Conservation (phyloP, 345 rosid genomes). For the Carallia pectinifolia region DNA sequence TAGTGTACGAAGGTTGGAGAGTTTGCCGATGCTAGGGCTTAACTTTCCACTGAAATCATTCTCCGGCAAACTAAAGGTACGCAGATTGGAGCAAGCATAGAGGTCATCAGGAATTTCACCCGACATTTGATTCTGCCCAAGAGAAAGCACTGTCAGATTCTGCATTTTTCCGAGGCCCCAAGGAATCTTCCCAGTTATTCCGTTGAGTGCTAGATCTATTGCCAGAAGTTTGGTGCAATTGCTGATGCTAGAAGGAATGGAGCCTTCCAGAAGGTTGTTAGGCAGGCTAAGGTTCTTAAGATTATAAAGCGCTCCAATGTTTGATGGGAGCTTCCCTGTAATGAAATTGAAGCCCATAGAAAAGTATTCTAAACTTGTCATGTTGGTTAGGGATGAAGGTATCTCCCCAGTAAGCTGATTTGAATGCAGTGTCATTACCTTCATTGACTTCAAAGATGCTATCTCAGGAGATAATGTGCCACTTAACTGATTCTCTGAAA, state of each 20-base stretch:
- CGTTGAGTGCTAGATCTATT: slow-evolving; percentile 41
- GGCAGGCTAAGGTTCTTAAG: slow-evolving; percentile 54
- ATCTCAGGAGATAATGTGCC: slow-evolving; percentile 57
- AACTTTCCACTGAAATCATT: slow-evolving; percentile 62
- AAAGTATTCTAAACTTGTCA: slow-evolving; percentile 60
- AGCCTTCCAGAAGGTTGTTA: slow-evolving; percentile 59
- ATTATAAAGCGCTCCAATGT: slow-evolving; percentile 62
- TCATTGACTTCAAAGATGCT: slow-evolving; percentile 53
- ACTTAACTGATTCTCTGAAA: slow-evolving; percentile 57
- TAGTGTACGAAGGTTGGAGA: slow-evolving; percentile 44
- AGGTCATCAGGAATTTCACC: slow-evolving; percentile 81
- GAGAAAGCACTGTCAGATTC: slow-evolving; percentile 48
- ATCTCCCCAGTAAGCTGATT: slow-evolving; percentile 60
- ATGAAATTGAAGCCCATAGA: slow-evolving; percentile 57
- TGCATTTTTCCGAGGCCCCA: slow-evolving; percentile 52
- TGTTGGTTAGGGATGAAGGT: slow-evolving; percentile 57
- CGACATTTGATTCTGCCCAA: slow-evolving; percentile 45
- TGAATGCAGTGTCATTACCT: slow-evolving; percentile 59
- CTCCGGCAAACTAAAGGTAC: slow-evolving; percentile 25
- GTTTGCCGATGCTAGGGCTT: slow-evolving; percentile 57
- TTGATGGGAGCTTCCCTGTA: slow-evolving; percentile 58
- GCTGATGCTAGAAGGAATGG: slow-evolving; percentile 65
- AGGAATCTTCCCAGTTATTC: slow-evolving; percentile 55
- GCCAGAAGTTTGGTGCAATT: slow-evolving; percentile 58
- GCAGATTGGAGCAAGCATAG: slow-evolving; percentile 61